Conservation (phyloP, 805 yeast genomes). For the Candida succiphila region DNA sequence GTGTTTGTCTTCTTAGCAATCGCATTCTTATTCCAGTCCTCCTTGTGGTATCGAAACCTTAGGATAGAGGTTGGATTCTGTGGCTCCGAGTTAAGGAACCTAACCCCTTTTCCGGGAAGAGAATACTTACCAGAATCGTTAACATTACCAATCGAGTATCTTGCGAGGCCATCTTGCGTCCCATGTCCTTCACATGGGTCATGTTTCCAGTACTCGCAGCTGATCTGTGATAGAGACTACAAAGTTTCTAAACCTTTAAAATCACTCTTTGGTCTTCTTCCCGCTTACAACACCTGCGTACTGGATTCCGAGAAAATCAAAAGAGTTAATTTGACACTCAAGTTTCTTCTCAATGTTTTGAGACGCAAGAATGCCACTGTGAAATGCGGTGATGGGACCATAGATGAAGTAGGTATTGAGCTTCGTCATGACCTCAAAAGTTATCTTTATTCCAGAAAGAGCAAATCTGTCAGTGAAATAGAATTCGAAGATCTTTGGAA, state of each 20-base stretch:
- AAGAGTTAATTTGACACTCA: slow-evolving; percentile 55
- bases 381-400: slow-evolving; percentile 22
- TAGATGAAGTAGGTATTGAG: slow-evolving; percentile 28
- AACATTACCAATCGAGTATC: slow-evolving; percentile 34
- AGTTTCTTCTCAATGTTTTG: slow-evolving; percentile 54
- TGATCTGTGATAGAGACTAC: slow-evolving; percentile 69
- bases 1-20: no score
- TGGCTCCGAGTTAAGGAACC: slow-evolving; percentile 49
- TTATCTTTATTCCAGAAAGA: slow-evolving; percentile 41
- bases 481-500: slow-evolving; percentile 18
- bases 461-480: slow-evolving; percentile 1
- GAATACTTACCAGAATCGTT: no score
- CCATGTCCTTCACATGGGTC: slow-evolving; percentile 78
- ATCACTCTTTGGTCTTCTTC: slow-evolving; percentile 46
- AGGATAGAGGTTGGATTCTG: slow-evolving; percentile 64
- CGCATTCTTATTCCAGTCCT: no score
- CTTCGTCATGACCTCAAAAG: slow-evolving; percentile 65
- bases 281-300: slow-evolving; percentile 57
- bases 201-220: slow-evolving; percentile 53
- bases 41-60: slow-evolving; percentile 58
- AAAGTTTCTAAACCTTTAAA: slow-evolving; percentile 43
- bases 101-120: no score
- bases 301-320: slow-evolving; percentile 71
- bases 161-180: slow-evolving; percentile 55
- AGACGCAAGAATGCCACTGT: slow-evolving; percentile 62